phyloP scores from a whole-genome alignment of 352 stramenopile genomes.

The Phytophthora rubi region DNA sequence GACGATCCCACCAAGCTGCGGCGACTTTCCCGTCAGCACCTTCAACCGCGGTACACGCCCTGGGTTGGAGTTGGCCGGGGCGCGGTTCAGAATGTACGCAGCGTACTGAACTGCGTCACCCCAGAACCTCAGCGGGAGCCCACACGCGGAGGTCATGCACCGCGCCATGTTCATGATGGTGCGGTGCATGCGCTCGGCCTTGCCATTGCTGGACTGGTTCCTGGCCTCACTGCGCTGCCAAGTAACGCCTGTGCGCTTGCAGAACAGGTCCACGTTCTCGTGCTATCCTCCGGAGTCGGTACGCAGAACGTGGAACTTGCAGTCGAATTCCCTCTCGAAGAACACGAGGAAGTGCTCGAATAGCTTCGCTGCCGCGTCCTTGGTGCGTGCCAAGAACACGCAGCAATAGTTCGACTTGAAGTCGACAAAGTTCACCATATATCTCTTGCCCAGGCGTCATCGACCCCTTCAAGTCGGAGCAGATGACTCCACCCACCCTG shows the following conservation, averaged over 20 bases:
- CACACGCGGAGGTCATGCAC: conserved; percentile 39
- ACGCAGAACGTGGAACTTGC: too few species aligned
- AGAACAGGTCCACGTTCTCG: conserved; percentile 4
- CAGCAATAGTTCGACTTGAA: conserved; percentile 21
- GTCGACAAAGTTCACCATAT: conserved; percentile 25
- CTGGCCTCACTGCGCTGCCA: background rate
- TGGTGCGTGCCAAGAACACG: conserved; percentile 18
- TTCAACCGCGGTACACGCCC: conserved; percentile 13
- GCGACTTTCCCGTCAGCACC: conserved; percentile 6
- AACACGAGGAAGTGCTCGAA: conserved; percentile 19
- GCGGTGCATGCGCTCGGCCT: conserved; percentile 42
- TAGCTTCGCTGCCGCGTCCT: conserved; percentile 10
- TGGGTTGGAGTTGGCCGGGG: conserved; percentile 29
- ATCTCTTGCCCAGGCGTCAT: conserved; percentile 6
- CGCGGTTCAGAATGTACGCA: conserved; percentile 36
- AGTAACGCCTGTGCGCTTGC: background rate
- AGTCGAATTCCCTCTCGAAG: background rate
- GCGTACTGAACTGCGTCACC: conserved; percentile 35
- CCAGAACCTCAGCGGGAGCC: conserved; percentile 34
- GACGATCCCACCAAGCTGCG: too few species aligned
- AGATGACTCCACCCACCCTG: conserved; percentile 8
- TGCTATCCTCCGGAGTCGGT: too few species aligned
- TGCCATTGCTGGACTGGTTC: conserved; percentile 28
- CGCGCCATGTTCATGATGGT: conserved; percentile 41
- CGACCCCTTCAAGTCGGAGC: background rate